These are phyloP conservation scores for Deuterostichococcus epilithicus DNA, from an alignment of 139 green algal genomes.

Conservation along the genomic window DNA sequence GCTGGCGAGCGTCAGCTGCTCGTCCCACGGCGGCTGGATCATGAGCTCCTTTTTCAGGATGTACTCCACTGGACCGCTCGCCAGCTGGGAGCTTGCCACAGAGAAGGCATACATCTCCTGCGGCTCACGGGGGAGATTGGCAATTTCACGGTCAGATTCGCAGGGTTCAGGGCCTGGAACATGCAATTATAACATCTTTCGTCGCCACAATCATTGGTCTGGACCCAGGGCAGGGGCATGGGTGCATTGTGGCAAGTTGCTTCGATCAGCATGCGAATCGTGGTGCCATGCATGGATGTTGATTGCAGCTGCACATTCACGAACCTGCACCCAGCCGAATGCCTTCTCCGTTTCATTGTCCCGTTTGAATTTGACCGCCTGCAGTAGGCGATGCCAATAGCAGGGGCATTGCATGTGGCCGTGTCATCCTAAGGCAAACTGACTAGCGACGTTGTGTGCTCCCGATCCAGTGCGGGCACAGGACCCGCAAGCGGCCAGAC, in stretches of 20 bases:
- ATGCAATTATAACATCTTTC: constrained; percentile 1
- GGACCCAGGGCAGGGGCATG: too few relatives aligned
- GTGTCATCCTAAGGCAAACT: too few relatives aligned
- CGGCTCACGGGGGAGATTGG: not conserved
- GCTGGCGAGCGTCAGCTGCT: constrained; percentile 8
- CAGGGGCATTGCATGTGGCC: not conserved
- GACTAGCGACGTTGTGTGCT: too few relatives aligned
- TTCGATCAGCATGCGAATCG: too few relatives aligned
- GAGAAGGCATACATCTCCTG: constrained; percentile 36
- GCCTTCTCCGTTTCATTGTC: constrained; percentile 53
- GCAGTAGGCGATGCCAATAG: not conserved
- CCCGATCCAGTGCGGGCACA: too few relatives aligned
- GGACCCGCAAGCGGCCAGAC: too few relatives aligned
- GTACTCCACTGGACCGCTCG: constrained; percentile 30
- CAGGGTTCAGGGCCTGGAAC: too few relatives aligned
- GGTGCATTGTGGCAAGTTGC: too few relatives aligned
- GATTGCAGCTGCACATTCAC: not conserved
- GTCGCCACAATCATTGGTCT: constrained; percentile 9
- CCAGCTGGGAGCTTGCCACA: constrained; percentile 29
- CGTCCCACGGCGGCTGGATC: constrained; percentile 70
- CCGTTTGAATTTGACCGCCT: constrained; percentile 48
- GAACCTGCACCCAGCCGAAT: constrained; percentile 69
- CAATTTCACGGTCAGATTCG: not conserved
- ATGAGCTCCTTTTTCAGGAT: constrained; percentile 44
- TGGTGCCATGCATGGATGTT: too few relatives aligned